Evolutionary conservation across 805 yeast genomes (phyloP).

Genomic region (Wickerhamiella vanderwaltii): DNA sequence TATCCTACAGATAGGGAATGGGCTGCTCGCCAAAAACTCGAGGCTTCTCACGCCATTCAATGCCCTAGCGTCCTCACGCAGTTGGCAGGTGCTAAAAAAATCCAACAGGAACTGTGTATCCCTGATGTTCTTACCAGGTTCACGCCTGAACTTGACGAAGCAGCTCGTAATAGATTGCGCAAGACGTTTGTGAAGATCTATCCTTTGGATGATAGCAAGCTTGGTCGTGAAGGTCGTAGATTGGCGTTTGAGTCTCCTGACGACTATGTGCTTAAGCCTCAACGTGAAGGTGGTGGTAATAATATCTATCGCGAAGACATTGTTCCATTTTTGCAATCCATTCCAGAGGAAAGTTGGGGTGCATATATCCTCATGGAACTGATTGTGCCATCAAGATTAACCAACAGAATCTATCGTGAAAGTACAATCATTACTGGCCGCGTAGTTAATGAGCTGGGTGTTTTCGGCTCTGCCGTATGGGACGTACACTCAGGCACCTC

Average conservation of each 20-base stretch:
- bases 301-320: slow-evolving; percentile 81
- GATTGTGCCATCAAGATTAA: slow-evolving; percentile 60
- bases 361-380: slow-evolving; percentile 91
- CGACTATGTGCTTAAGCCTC: slow-evolving; percentile 82
- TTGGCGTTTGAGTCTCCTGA: slow-evolving; percentile 59
- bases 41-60: slow-evolving; percentile 67
- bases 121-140: slow-evolving; percentile 38
- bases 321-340: slow-evolving; percentile 49
- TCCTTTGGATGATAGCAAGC: slow-evolving; percentile 61
- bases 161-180: slow-evolving; percentile 27
- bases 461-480: slow-evolving; percentile 75
- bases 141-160: slow-evolving; percentile 27
- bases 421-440: slow-evolving; percentile 54
- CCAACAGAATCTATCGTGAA: slow-evolving; percentile 60
- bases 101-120: slow-evolving; percentile 77
- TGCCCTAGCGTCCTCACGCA: slow-evolving; percentile 87
- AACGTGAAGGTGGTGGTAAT: slow-evolving; percentile 98
- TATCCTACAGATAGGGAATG: slow-evolving; percentile 56
- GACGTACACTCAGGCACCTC: slow-evolving; percentile 49
- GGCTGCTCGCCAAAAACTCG: slow-evolving; percentile 64
- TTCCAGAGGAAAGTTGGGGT: slow-evolving; percentile 67
- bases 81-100: slow-evolving; percentile 82
- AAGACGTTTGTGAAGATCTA: slow-evolving; percentile 73
- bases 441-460: slow-evolving; percentile 80
- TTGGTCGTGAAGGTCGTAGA: slow-evolving; percentile 50